Conservation (phyloP, 495 filamentous ascomycete genomes). For the Sporormia fimetaria region DNA sequence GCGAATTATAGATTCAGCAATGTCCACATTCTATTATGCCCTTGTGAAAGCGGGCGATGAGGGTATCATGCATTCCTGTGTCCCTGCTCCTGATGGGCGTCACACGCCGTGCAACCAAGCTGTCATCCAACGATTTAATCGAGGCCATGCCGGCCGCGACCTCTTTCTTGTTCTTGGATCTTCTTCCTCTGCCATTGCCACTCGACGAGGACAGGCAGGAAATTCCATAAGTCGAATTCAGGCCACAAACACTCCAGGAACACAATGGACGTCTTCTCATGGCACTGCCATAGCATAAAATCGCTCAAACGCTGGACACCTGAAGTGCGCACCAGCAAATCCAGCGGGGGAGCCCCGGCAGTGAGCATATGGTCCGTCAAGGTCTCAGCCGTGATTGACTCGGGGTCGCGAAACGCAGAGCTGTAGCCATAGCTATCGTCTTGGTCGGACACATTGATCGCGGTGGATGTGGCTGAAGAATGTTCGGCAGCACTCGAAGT, state of each 20-base stretch:
- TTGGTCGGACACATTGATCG: slow-evolving; percentile 17
- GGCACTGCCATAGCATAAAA: slow-evolving; percentile 98
- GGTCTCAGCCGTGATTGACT: slow-evolving; percentile 72
- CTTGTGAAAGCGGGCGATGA: no score
- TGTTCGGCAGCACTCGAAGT: slow-evolving; percentile 16
- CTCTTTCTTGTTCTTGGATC: slow-evolving; percentile 22
- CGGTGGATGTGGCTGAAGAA: slow-evolving; percentile 26
- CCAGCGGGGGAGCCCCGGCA: slow-evolving; percentile 69
- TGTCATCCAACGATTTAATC: slow-evolving; percentile 1
- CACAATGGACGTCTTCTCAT: slow-evolving; percentile 79
- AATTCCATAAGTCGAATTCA: slow-evolving; percentile 90
- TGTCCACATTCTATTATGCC: no score
- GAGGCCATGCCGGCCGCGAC: slow-evolving; percentile 4
- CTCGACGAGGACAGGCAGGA: slow-evolving; percentile 79
- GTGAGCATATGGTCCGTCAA: slow-evolving; percentile 76
- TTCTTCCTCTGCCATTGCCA: slow-evolving; percentile 73
- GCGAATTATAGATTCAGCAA: no score
- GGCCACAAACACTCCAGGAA: slow-evolving; percentile 93
- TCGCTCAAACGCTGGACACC: slow-evolving; percentile 87
- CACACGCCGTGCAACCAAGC: no score
- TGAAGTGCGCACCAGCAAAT: slow-evolving; percentile 80
- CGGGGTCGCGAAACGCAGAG: slow-evolving; percentile 48
- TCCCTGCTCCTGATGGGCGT: neutral
- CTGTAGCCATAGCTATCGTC: slow-evolving; percentile 11
- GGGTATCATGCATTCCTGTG: neutral